phyloP scores from a whole-genome alignment of 257 asterid species.

The Solanum bulbocastanum region DNA sequence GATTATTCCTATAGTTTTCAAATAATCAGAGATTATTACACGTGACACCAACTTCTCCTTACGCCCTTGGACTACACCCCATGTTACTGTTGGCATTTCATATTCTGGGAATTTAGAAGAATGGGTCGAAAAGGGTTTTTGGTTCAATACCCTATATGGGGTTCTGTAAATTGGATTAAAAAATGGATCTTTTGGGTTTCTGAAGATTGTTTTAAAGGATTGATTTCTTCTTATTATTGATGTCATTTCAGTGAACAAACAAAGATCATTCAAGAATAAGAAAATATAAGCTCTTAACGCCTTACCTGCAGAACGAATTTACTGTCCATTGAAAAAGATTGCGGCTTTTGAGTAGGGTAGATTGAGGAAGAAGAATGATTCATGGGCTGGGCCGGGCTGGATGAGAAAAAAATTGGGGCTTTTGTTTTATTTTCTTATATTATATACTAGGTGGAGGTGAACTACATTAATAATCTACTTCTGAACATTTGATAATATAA shows the following conservation, averaged over 20 bases:
- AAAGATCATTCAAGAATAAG: background rate
- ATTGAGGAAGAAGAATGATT: background rate
- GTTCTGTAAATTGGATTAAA: background rate
- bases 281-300: background rate
- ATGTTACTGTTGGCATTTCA: constrained; percentile 90
- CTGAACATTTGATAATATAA: no score
- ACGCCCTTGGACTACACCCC: constrained; percentile 57
- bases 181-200: background rate
- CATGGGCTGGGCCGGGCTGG: background rate
- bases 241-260: background rate
- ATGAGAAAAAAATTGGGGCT: no score
- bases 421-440: no score
- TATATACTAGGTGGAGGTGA: no score
- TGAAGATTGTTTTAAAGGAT: background rate
- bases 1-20: constrained; percentile 68
- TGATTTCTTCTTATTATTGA: background rate
- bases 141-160: background rate
- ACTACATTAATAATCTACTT: no score
- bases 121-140: constrained; percentile 36
- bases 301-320: background rate
- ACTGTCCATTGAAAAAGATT: background rate
- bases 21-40: constrained; percentile 72
- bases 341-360: background rate
- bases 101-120: constrained; percentile 61
- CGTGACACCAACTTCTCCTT: constrained; percentile 73